Base-by-base conservation (phyloP, 371 early-diverging fungal genomes). In the Capillidium heterosporum region DNA sequence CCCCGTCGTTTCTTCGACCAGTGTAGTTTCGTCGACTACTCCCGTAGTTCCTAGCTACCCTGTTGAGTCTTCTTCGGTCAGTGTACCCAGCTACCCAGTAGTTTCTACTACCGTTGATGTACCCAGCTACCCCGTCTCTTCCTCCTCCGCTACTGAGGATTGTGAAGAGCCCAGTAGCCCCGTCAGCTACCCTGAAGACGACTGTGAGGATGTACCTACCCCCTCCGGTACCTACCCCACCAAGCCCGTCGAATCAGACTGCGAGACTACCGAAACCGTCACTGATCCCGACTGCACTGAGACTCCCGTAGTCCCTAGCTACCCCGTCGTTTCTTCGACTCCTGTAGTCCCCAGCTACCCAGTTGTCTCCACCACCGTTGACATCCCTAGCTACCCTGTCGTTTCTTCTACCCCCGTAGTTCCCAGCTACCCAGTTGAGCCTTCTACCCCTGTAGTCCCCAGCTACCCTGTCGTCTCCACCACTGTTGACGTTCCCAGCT, bases 31-130 rank as follows among this genome's bases (percentile, higher is more conserved):
- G 5, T 44, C 44, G 5, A 44, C 15, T 19, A 15, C 44, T 15
- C 7, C 13, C 4, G 7, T 5, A 7, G 41, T 39, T 4, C 49
- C 58, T 1, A 28, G 56, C 8, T 47, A 48, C 4, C 31, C 58
- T 3, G 53, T 57, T 23, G 41, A 63, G 24, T 57, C 61, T 10
- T 40, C 23, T 10, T 59, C 60, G 11, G 44, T 23, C 8, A 44
- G 44, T 44, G 23, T 23, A 19, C 19, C 17, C 19, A 17, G 17
- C 19, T 44, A 44, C 44, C 17, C 23, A 19, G 44, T 44, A 15
- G 5, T 19, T 23, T 44, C 44, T 17, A 23, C 7, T 7, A 15
- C 44, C 7, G 23, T 23, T 7, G 19, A 7, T 23, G 23, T 23
- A 15, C 44, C 44, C 17, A 19, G 19, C 17, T 44, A 44, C 44